These are phyloP conservation scores for Xylaria sp. DNA, from an alignment of 2,329 filamentous ascomycete species.

Conservation along the genomic window DNA sequence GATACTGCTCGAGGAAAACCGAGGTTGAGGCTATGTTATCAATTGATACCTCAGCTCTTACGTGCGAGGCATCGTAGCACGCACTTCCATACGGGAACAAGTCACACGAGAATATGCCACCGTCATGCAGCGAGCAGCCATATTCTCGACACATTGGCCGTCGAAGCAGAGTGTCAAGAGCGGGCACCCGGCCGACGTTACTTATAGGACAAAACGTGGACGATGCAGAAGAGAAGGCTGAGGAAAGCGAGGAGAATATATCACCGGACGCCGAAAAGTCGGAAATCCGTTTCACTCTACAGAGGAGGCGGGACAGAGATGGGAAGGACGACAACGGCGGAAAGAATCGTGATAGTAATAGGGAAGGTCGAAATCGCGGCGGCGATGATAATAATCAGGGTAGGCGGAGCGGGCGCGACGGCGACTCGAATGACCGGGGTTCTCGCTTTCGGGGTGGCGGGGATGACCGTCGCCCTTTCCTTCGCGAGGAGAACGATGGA, in stretches of 20 bases:
- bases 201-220: slow-evolving; percentile 21
- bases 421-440: not conserved
- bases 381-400: slow-evolving; percentile 1
- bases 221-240: slow-evolving; percentile 22
- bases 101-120: slow-evolving; percentile 41
- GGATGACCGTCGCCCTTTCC: not conserved
- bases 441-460: slow-evolving; percentile 5
- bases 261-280: slow-evolving; percentile 33
- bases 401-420: slow-evolving; percentile 10
- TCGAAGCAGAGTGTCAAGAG: slow-evolving; percentile 34
- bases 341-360: not conserved
- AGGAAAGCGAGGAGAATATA: slow-evolving; percentile 34
- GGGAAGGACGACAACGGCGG: slow-evolving; percentile 5
- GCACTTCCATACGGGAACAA: slow-evolving; percentile 9
- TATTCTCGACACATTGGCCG: slow-evolving; percentile 32
- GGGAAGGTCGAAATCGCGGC: not conserved
- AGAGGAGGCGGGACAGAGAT: slow-evolving; percentile 16
- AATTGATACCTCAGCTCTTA: slow-evolving; percentile 34
- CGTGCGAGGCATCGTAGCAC: slow-evolving; percentile 44
- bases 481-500: slow-evolving; percentile 5
- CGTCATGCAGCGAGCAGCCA: slow-evolving; percentile 36
- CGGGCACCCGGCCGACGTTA: slow-evolving; percentile 31
- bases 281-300: slow-evolving; percentile 29
- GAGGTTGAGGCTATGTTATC: slow-evolving; percentile 41
- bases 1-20: not conserved